Evolutionary conservation across 495 filamentous ascomycete genomes (phyloP).

Genomic region (Podospora fimiseda): DNA sequence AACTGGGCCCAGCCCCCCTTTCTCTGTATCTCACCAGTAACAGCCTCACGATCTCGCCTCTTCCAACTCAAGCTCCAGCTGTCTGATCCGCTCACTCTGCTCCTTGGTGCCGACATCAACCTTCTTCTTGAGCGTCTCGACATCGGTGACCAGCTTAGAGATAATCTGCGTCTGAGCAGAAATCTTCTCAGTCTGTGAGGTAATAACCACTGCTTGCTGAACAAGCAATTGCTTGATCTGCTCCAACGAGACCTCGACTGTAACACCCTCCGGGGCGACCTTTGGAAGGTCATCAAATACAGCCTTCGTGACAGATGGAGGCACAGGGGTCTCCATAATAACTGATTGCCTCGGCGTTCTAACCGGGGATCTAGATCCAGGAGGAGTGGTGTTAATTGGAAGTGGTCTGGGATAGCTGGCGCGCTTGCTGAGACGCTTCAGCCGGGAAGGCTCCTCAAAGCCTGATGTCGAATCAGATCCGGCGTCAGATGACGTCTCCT

Average conservation of each 20-base stretch:
- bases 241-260: conserved; percentile 42
- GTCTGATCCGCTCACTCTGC: conserved; percentile 63
- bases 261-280: conserved; percentile 15
- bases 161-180: conserved; percentile 53
- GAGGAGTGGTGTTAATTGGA: conserved; percentile 22
- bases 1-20: no score
- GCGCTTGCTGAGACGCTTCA: conserved; percentile 31
- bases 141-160: conserved; percentile 55
- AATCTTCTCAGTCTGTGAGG: conserved; percentile 53
- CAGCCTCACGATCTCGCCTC: conserved; percentile 33
- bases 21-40: no score
- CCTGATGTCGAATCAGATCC: conserved; percentile 64
- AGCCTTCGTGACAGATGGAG: conserved; percentile 10
- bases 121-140: conserved; percentile 63
- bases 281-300: conserved; percentile 17
- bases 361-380: conserved; percentile 30
- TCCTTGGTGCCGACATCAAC: conserved; percentile 50
- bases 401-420: conserved; percentile 21
- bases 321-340: conserved; percentile 10
- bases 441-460: conserved; percentile 77
- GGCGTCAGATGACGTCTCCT: conserved; percentile 51
- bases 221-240: conserved; percentile 62
- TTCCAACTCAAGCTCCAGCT: conserved; percentile 64
- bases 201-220: conserved; percentile 56
- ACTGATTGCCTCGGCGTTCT: conserved; percentile 19